Evolutionary conservation across 768 basidiomycete genomes (phyloP), one percentile per base, ranked within the genome.

Genomic region (Kwoniella heveanensis): DNA sequence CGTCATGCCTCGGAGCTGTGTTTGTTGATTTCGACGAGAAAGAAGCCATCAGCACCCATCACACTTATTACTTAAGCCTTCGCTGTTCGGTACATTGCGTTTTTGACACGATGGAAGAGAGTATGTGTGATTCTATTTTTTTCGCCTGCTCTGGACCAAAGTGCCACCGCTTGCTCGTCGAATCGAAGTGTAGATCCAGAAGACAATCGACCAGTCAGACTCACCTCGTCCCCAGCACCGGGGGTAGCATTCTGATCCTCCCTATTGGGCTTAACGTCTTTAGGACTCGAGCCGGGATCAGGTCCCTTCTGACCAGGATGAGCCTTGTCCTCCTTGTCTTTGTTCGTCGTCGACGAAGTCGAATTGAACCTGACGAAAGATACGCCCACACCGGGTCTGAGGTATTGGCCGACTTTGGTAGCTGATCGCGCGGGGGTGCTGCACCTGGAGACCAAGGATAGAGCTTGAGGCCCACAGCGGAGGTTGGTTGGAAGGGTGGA

Each of bases 1-100:
- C 13, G 66, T 63, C 30, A 77, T 60, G 29, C 62, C 64, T 59
- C 64, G 65, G 47, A 62, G 60, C 70, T 75, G 50, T n/a, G n/a
- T n/a, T n/a, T n/a, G n/a, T n/a, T n/a, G n/a, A n/a, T n/a, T n/a
- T n/a, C n/a, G n/a, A n/a, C n/a, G n/a, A n/a, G n/a, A n/a, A n/a
- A n/a, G n/a, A n/a, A n/a, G n/a, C n/a, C n/a, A n/a, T n/a, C n/a
- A n/a, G n/a, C n/a, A n/a, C n/a, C n/a, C n/a, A n/a, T n/a, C n/a
- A n/a, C n/a, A n/a, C n/a, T n/a, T n/a, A n/a, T n/a, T n/a, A n/a
- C n/a, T n/a, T n/a, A n/a, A n/a, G n/a, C n/a, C n/a, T n/a, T n/a
- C n/a, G n/a, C n/a, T n/a, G n/a, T n/a, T n/a, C n/a, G n/a, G n/a
- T n/a, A n/a, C n/a, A n/a, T n/a, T n/a, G n/a, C n/a, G n/a, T n/a